Base-by-base conservation (phyloP, 2,329 filamentous ascomycete species). In the Beauveria sp. region DNA sequence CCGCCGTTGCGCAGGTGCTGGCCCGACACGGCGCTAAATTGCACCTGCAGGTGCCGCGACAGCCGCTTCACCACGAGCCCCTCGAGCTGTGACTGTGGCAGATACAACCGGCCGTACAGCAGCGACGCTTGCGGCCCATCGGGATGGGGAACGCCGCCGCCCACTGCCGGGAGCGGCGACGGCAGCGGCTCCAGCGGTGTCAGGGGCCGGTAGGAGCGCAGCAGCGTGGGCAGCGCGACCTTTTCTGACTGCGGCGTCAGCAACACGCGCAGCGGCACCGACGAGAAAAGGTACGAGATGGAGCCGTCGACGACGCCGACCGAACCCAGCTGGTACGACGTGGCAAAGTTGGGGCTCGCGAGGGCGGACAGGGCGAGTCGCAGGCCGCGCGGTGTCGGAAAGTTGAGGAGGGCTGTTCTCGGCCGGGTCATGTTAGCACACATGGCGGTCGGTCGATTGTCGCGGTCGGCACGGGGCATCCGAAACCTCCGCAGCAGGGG, bases 211-310 rank as follows among this genome's bases (percentile, higher is more conserved):
- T 97, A 98, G 1, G 93, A 92, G 61, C 86, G 85, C 55, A 96
- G 84, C 24, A 97, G 82, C 66, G 87, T 83, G 38, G 87, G 87
- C 10, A 99, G 79, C 16, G 91, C 86, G 43, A 97, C 87, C 24
- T 83, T 78, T 53, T 87, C 86, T 67, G 91, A 96, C 74, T 86
- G 84, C 12, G 82, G 85, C 12, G 80, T 74, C 80, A 91, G 65
- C 77, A 84, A 77, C 57, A 87, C 80, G 45, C 80, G 77, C 61
- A 98, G 82, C 14, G 91, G 87, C 9, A 95, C 81, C 3, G 91
- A 96, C 54, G 92, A 96, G 78, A 96, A 98, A 59, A 99, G 85
- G 76, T 98, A 99, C 16, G 93, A 96, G 62, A 99, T 84, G n/a
- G 92, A 96, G 72, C 95, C 95, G 77, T 98, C 93, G 57, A 99